Evolutionary conservation across 805 yeast species (phyloP).

Genomic region (Priceomyces fermenticarens): DNA sequence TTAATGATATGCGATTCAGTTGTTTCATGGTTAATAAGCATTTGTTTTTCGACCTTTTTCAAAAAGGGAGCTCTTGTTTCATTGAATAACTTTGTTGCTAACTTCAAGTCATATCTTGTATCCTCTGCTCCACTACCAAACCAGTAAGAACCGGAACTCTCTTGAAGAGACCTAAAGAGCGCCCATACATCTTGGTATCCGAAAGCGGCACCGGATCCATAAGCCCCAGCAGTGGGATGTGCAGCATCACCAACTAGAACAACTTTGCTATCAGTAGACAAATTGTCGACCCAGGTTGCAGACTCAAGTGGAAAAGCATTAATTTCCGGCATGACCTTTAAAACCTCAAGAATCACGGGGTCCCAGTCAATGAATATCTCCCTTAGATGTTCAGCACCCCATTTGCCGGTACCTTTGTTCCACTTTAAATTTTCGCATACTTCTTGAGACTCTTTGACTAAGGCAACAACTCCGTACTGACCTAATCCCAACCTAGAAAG

Average conservation of each 20-base stretch:
- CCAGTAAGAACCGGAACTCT: conserved; percentile 5
- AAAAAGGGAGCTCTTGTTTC: conserved; percentile 5
- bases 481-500: conserved; percentile 3
- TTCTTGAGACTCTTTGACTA: conserved; percentile 1
- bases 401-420: conserved; percentile 3
- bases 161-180: conserved; percentile 4
- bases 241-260: conserved; percentile 6
- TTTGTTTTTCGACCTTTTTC: conserved; percentile 5
- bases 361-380: conserved; percentile 5
- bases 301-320: conserved; percentile 5
- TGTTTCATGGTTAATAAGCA: neutral
- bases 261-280: conserved; percentile 1
- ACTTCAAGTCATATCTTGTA: conserved; percentile 1
- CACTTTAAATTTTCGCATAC: conserved; percentile 1
- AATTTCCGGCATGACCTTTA: conserved; percentile 3
- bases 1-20: neutral
- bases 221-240: conserved; percentile 7
- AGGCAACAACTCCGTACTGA: conserved; percentile 6
- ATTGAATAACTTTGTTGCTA: conserved; percentile 4
- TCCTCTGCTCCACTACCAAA: neutral
- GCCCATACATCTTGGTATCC: conserved; percentile 6
- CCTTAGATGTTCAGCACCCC: conserved; percentile 2
- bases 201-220: conserved; percentile 6
- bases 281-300: conserved; percentile 3
- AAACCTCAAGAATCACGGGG: conserved; percentile 1